phyloP scores from a whole-genome alignment of 176 grass and related monocot genomes.

The Oryza rufipogon region DNA sequence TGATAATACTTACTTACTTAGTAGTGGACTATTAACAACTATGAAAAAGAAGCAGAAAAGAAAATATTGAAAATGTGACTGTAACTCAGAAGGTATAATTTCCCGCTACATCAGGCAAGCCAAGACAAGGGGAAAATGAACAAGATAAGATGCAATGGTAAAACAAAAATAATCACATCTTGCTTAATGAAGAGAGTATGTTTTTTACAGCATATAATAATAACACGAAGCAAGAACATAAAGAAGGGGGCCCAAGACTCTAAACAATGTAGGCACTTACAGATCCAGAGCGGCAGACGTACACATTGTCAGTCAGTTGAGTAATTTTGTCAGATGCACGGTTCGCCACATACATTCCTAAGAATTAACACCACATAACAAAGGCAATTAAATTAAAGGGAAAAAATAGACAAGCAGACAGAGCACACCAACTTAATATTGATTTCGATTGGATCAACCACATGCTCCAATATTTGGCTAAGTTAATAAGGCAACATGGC shows the following conservation, averaged over 20 bases:
- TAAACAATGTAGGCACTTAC: conserved; percentile 50
- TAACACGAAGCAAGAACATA: conserved; percentile 6
- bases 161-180: not conserved
- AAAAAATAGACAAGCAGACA: not conserved
- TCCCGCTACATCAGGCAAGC: not conserved
- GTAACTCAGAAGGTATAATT: not conserved
- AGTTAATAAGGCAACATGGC: not conserved
- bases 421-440: not conserved
- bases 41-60: not conserved
- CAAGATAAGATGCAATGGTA: conserved; percentile 8
- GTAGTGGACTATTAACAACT: not conserved
- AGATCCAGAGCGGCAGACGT: conserved; percentile 88
- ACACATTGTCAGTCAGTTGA: conserved; percentile 88
- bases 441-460: not conserved
- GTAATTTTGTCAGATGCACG: conserved; percentile 92
- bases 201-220: not conserved
- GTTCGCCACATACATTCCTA: conserved; percentile 92
- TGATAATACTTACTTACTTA: not conserved
- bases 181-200: not conserved
- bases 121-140: not conserved
- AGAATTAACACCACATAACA: conserved; percentile 17
- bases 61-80: not conserved
- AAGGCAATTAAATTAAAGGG: not conserved
- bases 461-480: not conserved
- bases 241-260: not conserved